A percentile compares a stretch with the other conserved stretches of the same genome.
Conservation (phyloP, 352 stramenopile species). For the Peronosclerospora sorghi region DNA sequence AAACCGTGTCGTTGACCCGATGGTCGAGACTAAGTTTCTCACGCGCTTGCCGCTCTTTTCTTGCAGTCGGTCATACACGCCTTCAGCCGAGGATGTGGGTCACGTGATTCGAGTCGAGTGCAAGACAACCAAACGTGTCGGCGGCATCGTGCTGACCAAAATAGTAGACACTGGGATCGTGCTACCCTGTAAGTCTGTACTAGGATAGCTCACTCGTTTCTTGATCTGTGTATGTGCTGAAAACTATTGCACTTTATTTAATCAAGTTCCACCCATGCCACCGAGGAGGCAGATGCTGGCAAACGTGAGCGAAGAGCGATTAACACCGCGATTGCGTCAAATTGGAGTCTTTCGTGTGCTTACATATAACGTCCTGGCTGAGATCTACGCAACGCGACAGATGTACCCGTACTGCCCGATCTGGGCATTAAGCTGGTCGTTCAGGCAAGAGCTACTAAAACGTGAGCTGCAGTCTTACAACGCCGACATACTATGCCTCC, state of each 20-base stretch:
- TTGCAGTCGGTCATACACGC: slow-evolving; percentile 56
- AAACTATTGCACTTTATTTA: slow-evolving; percentile 17
- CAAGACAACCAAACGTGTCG: slow-evolving; percentile 44
- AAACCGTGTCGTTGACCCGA: slow-evolving; percentile 13
- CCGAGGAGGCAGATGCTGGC: slow-evolving; percentile 74
- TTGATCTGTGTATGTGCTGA: slow-evolving; percentile 10
- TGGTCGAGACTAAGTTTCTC: slow-evolving; percentile 19
- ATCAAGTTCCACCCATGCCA: slow-evolving; percentile 59
- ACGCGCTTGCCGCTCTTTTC: slow-evolving; percentile 22
- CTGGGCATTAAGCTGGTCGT: slow-evolving; percentile 96
- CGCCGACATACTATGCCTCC: slow-evolving; percentile 95
- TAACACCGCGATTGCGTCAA: slow-evolving; percentile 58
- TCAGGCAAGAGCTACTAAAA: slow-evolving; percentile 85
- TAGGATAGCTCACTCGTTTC: slow-evolving; percentile 3
- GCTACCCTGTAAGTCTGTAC: slow-evolving; percentile 60
- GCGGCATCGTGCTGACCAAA: slow-evolving; percentile 51
- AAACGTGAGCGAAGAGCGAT: slow-evolving; percentile 67
- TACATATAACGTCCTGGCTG: slow-evolving; percentile 87
- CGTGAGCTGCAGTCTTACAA: slow-evolving; percentile 87
- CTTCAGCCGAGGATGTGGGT: slow-evolving; percentile 52
- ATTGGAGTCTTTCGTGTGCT: slow-evolving; percentile 77
- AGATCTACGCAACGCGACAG: slow-evolving; percentile 86
- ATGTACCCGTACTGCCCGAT: slow-evolving; percentile 96
- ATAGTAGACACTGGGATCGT: slow-evolving; percentile 78
- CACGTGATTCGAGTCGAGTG: slow-evolving; percentile 78